These are phyloP conservation scores for Eleusine coracana DNA, from an alignment of 176 grass and related monocot species.

Conservation along the genomic window DNA sequence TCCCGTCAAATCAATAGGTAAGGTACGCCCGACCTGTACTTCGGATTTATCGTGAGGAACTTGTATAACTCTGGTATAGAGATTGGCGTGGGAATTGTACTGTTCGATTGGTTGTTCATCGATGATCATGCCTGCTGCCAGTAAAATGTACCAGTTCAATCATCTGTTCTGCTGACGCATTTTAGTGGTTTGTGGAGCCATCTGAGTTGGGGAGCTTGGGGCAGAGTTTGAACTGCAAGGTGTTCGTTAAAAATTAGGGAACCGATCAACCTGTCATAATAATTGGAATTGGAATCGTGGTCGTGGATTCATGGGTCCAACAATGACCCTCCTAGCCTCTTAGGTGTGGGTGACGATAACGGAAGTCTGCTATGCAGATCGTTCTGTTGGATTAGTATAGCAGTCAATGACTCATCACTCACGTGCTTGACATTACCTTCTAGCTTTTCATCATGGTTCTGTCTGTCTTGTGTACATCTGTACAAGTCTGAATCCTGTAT, in stretches of 20 bases:
- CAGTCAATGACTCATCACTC: not conserved
- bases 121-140: not conserved
- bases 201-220: not conserved
- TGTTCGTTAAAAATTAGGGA: constrained; percentile 20
- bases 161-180: not conserved
- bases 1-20: not conserved
- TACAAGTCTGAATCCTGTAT: not conserved
- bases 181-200: not conserved
- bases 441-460: not conserved
- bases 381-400: not conserved
- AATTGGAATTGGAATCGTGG: not conserved
- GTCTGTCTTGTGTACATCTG: not conserved
- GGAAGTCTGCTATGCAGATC: not conserved
- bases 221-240: not conserved
- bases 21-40: too few species aligned
- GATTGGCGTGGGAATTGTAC: not conserved
- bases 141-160: not conserved
- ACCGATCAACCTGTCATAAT: not conserved
- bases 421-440: not conserved
- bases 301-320: not conserved
- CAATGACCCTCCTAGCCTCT: not conserved
- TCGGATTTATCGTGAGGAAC: not conserved
- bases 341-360: not conserved
- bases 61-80: not conserved
- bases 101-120: not conserved